Evolutionary conservation across 1,284 basidiomycete genomes (phyloP).

Genomic region (Ceratobasidium sp.): DNA sequence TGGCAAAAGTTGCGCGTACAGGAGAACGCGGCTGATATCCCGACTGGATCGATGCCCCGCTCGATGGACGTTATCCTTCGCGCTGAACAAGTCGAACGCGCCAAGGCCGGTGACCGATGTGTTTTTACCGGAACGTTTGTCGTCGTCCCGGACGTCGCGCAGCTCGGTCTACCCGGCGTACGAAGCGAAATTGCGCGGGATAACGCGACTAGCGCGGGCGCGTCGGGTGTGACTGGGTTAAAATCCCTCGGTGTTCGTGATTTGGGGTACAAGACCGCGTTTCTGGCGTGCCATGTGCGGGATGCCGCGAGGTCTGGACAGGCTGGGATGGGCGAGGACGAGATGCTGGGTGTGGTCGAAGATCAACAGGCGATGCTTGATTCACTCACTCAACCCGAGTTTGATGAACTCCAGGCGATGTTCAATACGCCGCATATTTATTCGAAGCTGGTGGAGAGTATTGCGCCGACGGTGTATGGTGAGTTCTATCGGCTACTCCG

Average conservation of each 20-base stretch:
- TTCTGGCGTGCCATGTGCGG: slow-evolving; percentile 97
- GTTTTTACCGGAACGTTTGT: slow-evolving; percentile 98
- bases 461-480: slow-evolving; percentile 97
- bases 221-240: slow-evolving; percentile 91
- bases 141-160: slow-evolving; percentile 97
- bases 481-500: slow-evolving; percentile 42
- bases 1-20: slow-evolving; percentile 99
- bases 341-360: slow-evolving; percentile 57
- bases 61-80: slow-evolving; percentile 96
- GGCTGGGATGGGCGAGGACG: slow-evolving; percentile 56
- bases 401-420: slow-evolving; percentile 95
- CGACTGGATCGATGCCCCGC: slow-evolving; percentile 98
- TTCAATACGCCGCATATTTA: slow-evolving; percentile 95
- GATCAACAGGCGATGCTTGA: slow-evolving; percentile 85
- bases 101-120: slow-evolving; percentile 99
- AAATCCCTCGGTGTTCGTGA: slow-evolving; percentile 96
- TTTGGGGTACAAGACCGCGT: slow-evolving; percentile 98
- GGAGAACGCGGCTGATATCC: slow-evolving; percentile 98
- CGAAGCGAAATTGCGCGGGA: slow-evolving; percentile 94
- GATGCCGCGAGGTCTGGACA: slow-evolving; percentile 81
- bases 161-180: slow-evolving; percentile 95
- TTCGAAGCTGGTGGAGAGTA: slow-evolving; percentile 92
- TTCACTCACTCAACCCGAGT: slow-evolving; percentile 92
- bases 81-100: slow-evolving; percentile 94
- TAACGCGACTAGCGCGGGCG: slow-evolving; percentile 72